Evolutionary conservation across 176 grass and related monocot species (phyloP).

Genomic region (Zizania latifolia): DNA sequence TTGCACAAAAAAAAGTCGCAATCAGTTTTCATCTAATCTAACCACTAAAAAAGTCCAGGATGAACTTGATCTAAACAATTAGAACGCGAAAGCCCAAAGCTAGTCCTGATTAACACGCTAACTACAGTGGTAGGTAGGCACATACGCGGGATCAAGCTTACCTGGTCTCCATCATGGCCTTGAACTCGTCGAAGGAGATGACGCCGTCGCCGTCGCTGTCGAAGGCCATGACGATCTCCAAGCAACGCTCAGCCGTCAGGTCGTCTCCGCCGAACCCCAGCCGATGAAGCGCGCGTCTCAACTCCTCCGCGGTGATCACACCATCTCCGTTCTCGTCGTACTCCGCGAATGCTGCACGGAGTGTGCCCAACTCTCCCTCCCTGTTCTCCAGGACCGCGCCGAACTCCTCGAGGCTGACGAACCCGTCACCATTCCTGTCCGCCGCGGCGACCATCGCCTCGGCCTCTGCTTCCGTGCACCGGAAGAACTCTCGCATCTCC

Average conservation of each 20-base stretch:
- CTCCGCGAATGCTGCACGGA: slow-evolving; percentile 1
- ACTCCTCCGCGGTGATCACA: slow-evolving; percentile 33
- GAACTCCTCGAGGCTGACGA: slow-evolving; percentile 29
- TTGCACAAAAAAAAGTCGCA: no score
- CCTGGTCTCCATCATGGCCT: slow-evolving; percentile 19
- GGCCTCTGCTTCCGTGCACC: background rate
- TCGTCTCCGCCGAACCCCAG: background rate
- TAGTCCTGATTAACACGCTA: no score
- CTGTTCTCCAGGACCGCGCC: background rate
- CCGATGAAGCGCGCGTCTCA: background rate
- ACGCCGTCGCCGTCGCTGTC: slow-evolving; percentile 31
- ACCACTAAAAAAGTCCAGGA: no score
- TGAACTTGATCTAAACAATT: no score
- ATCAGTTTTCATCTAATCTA: no score
- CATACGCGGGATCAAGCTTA: background rate
- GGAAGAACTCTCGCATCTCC: slow-evolving; percentile 4
- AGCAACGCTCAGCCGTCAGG: background rate
- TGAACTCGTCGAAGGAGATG: slow-evolving; percentile 42
- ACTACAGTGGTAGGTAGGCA: no score
- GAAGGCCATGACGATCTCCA: background rate
- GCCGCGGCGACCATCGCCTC: slow-evolving; percentile 24
- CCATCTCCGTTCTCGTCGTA: slow-evolving; percentile 30
- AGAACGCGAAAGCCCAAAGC: no score
- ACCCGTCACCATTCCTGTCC: slow-evolving; percentile 38
- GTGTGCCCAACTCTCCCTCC: background rate